Base-by-base conservation (phyloP, 2,329 filamentous ascomycete genomes). In the Aspergillus nomiae region DNA sequence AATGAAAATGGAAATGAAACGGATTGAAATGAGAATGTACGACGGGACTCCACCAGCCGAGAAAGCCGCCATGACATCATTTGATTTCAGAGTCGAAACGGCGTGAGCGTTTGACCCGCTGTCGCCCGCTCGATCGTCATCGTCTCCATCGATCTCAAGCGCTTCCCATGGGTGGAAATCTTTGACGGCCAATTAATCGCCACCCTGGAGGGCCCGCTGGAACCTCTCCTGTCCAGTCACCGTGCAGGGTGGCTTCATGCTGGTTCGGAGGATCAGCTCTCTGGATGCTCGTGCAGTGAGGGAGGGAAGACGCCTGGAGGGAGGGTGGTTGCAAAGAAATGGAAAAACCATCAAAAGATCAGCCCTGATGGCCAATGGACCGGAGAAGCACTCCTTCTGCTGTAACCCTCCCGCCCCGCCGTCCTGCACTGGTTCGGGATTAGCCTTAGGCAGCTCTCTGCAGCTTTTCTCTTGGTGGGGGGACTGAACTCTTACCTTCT, bases 101-200 rank as follows among this genome's bases (percentile, higher is more conserved):
- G 67, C 61, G 69, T 64, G 70, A 72, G 69, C 67, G 70, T 69
- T 74, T 71, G 72, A 68, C 66, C 70, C 71, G 59, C 61, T 38
- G 48, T 43, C 61, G 61, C 59, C 65, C 63, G 65, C 61, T 67
- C 63, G 69, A 72, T 74, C 73, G 69, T 74, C 72, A 75, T 75
- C 68, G 68, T 67, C 71, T 69, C 70, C 71, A 73, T 66, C 71
- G 69, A 73, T 75, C 72, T 71, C 50, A 69, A 62, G 63, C 68
- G 66, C 61, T 59, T 63, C 66, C 71, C 73, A 71, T 63, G 72
- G 70, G 62, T 63, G 62, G 66, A 67, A 71, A 60, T 59, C 54
- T 51, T 36, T 43, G 62, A 58, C 34, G 45, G 45, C 71, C 71
- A 74, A 74, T 74, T n/a, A 59, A 4, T 34, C 12, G 12, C 21